phyloP scores from a whole-genome alignment of 352 stramenopile species.

The Peronosclerospora sorghi region DNA sequence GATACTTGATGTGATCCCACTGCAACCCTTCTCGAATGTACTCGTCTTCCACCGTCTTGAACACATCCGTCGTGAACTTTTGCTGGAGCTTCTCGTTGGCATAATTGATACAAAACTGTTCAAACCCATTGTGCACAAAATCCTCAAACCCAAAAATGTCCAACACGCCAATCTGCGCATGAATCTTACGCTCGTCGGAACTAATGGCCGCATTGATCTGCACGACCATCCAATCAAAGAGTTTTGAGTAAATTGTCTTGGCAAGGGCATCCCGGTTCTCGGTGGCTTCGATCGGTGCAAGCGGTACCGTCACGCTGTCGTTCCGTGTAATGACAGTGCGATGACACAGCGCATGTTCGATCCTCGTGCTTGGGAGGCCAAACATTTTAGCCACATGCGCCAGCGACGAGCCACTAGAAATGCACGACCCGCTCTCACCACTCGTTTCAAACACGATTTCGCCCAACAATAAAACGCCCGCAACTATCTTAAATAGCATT shows the following conservation, averaged over 20 bases:
- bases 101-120: conserved; percentile 91
- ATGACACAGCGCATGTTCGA: conserved; percentile 89
- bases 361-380: conserved; percentile 69
- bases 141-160: conserved; percentile 99
- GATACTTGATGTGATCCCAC: conserved; percentile 97
- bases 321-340: conserved; percentile 86
- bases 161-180: conserved; percentile 89
- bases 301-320: conserved; percentile 67
- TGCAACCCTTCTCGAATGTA: conserved; percentile 95
- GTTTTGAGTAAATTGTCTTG: conserved; percentile 96
- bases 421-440: conserved; percentile 60
- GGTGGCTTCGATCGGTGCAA: conserved; percentile 81
- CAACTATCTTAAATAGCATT: conserved; percentile 74
- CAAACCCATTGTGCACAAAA: conserved; percentile 90
- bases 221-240: conserved; percentile 97
- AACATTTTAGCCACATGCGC: conserved; percentile 83
- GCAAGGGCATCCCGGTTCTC: conserved; percentile 94
- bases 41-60: conserved; percentile 97
- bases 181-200: conserved; percentile 55
- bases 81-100: conserved; percentile 87
- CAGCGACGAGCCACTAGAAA: conserved; percentile 53
- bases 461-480: conserved; percentile 92
- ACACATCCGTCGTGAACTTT: conserved; percentile 92
- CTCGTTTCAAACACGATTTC: conserved; percentile 88
- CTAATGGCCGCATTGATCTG: conserved; percentile 81